Percentiles rank a stretch among this genome's conserved stretches.
phyloP scores from a whole-genome alignment of 768 basidiomycete species.

The Leccinum fibrillosum region DNA sequence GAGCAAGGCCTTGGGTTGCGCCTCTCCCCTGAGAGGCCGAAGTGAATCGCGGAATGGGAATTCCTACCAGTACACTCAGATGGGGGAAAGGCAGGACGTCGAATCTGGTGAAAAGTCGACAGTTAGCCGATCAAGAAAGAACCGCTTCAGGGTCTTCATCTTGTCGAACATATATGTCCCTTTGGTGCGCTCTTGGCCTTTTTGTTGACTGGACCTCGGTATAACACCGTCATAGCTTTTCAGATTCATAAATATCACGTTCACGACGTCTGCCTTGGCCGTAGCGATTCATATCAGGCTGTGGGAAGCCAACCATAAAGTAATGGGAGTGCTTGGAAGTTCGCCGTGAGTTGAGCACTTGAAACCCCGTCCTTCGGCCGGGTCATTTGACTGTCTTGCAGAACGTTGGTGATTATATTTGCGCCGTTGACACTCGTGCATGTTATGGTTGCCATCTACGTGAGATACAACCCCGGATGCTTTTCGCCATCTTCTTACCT shows the following conservation, averaged over 20 bases:
- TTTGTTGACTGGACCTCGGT: neutral
- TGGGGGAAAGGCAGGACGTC: constrained; percentile 19
- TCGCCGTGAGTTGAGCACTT: constrained; percentile 60
- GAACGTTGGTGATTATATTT: constrained; percentile 82
- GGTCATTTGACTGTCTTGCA: constrained; percentile 23
- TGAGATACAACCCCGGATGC: constrained; percentile 36
- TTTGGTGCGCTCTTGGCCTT: constrained; percentile 46
- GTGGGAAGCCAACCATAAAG: constrained; percentile 46
- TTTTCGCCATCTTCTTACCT: constrained; percentile 14
- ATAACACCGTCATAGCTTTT: constrained; percentile 55
- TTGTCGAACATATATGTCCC: constrained; percentile 77
- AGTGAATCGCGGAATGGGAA: constrained; percentile 6
- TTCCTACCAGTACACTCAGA: constrained; percentile 16
- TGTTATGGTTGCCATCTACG: constrained; percentile 84
- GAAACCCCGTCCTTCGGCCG: neutral
- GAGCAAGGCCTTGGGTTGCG: constrained; percentile 60
- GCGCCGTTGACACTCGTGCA: constrained; percentile 79
- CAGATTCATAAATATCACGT: constrained; percentile 79
- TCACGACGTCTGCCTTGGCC: constrained; percentile 75
- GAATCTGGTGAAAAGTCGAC: constrained; percentile 30
- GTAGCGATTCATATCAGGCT: constrained; percentile 73
- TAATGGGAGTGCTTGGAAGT: constrained; percentile 75
- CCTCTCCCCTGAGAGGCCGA: constrained; percentile 51
- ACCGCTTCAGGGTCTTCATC: constrained; percentile 61
- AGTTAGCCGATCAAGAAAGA: constrained; percentile 36